phyloP scores from a whole-genome alignment of 495 filamentous ascomycete species.

The Neurospora sp. region DNA sequence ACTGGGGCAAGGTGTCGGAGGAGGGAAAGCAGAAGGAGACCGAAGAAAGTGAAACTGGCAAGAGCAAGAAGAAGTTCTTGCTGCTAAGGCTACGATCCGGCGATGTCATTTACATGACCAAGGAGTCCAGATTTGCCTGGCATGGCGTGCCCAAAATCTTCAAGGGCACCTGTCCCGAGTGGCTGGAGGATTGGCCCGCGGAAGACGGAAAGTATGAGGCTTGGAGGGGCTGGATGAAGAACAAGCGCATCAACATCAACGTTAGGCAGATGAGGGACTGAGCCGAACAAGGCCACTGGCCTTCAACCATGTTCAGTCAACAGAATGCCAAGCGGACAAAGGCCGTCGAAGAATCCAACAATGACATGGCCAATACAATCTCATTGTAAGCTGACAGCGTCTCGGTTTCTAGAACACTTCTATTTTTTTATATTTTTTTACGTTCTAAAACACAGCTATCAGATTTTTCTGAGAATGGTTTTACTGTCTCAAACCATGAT shows the following conservation, averaged over 20 bases:
- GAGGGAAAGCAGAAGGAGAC: conserved; percentile 13
- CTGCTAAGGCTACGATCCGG: conserved; percentile 64
- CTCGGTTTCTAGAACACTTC: neutral
- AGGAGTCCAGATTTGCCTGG: conserved; percentile 76
- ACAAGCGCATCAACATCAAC: conserved; percentile 83
- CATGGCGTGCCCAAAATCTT: conserved; percentile 84
- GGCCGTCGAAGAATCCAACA: neutral
- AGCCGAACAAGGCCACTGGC: neutral
- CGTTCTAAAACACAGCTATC: neutral
- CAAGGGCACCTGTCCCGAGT: conserved; percentile 63
- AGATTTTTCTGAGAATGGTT: neutral
- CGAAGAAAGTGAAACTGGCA: neutral
- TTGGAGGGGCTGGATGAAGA: conserved; percentile 78
- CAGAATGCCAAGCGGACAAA: neutral
- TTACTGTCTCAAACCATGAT: neutral
- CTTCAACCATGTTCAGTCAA: neutral
- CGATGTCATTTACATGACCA: conserved; percentile 74
- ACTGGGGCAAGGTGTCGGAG: conserved; percentile 27
- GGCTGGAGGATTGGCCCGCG: conserved; percentile 68
- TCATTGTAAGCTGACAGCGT: neutral
- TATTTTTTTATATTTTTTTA: neutral
- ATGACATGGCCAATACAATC: neutral
- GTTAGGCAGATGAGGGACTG: conserved; percentile 77
- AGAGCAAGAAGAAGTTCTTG: conserved; percentile 34
- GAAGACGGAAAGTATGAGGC: conserved; percentile 39